Percentiles rank a stretch among this genome's conserved stretches.
phyloP scores from a whole-genome alignment of 257 asterid species.

The Solanum rostratum region DNA sequence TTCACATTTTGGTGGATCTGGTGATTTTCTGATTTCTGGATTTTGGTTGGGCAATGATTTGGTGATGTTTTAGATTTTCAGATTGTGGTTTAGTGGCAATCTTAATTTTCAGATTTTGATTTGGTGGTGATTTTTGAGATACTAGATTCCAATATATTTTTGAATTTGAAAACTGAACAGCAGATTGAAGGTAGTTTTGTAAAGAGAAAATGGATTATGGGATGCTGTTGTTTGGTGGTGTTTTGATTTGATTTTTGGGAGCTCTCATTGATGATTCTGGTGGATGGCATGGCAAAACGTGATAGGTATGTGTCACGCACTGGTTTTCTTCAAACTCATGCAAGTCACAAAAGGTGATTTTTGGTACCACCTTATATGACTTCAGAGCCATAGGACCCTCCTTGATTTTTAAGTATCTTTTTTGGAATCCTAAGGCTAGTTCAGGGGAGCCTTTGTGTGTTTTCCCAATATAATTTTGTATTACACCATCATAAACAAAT shows the following conservation, averaged over 20 bases:
- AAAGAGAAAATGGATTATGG: not conserved
- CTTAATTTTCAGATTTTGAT: not conserved
- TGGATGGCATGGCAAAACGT: not conserved
- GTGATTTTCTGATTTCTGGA: not conserved
- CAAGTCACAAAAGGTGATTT: not conserved
- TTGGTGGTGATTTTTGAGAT: not conserved
- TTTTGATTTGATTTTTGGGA: not conserved
- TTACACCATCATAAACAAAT: not conserved
- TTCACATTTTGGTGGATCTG: not conserved
- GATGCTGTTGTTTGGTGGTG: not conserved
- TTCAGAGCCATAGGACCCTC: not conserved
- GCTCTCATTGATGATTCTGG: not conserved
- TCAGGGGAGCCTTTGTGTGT: not conserved
- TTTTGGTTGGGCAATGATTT: not conserved
- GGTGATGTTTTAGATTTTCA: not conserved
- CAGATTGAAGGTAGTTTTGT: not conserved
- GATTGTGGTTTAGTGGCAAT: not conserved
- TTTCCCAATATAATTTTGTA: not conserved
- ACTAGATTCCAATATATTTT: not conserved
- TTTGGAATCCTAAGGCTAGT: not conserved
- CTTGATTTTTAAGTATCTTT: not conserved
- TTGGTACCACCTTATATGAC: not conserved
- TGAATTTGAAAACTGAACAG: not conserved
- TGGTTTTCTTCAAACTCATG: not conserved
- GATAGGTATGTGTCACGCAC: not conserved